Evolutionary conservation across 2,329 filamentous ascomycete species (phyloP).

Genomic region (Drechslera avenae): DNA sequence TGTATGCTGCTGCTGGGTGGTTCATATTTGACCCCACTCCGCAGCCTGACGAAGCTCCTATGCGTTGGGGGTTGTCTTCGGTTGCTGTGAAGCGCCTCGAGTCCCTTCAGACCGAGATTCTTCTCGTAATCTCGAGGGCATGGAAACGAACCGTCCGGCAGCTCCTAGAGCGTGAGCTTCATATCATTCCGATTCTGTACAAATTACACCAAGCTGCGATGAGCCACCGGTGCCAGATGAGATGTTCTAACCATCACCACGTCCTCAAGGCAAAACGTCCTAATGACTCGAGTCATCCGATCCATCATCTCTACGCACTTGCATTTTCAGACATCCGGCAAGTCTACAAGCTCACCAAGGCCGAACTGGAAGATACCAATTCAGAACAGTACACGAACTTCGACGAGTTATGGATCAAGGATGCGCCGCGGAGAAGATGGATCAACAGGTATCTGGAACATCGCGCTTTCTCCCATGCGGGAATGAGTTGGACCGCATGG

Average conservation of each 20-base stretch:
- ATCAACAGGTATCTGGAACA: not conserved
- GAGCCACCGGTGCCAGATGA: not conserved
- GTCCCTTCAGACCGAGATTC: slow-evolving; percentile 1
- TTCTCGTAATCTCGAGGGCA: not conserved
- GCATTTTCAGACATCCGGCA: no score
- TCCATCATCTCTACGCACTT: no score
- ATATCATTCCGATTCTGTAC: not conserved
- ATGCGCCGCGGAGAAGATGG: not conserved
- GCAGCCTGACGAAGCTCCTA: not conserved
- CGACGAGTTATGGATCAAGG: not conserved
- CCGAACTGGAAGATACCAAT: not conserved
- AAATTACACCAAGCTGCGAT: not conserved
- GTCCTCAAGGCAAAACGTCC: no score
- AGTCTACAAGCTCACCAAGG: no score
- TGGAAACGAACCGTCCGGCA: not conserved
- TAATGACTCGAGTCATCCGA: no score
- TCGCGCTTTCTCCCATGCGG: no score
- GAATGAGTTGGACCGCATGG: not conserved
- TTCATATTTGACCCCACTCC: slow-evolving; percentile 1
- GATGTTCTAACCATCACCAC: no score
- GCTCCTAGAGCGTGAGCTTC: not conserved
- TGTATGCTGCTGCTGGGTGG: slow-evolving; percentile 2
- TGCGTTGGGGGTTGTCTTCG: not conserved
- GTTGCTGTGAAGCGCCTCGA: not conserved
- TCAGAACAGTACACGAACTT: not conserved